Evolutionary conservation across 2,329 filamentous ascomycete species (phyloP), one percentile per base, ranked within the genome.

Genomic region (Ophiostoma montium): DNA sequence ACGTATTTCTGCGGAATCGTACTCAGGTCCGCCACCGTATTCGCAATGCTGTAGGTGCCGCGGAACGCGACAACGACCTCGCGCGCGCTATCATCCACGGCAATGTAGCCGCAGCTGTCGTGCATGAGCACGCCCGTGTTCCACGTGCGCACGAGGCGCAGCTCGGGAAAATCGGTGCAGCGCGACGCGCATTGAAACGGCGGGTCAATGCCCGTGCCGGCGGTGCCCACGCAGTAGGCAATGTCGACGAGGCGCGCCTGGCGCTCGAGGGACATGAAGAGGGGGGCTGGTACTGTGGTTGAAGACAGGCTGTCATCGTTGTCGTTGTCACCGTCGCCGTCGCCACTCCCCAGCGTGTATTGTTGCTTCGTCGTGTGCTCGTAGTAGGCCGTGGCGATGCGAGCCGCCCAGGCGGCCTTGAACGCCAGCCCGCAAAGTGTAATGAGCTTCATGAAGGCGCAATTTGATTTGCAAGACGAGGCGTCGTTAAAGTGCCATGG

Each of bases 41-140:
- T 95, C 48, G 87, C 76, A 58, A 98, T 75, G 56, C 88, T 95
- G 65, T 96, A 95, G 13, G 92, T 96, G 21, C 92, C 92, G 43
- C 92, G 80, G 60, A 96, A 96, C 9, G 88, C 89, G 35, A 96
- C 76, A 42, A 96, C 71, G 50, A 98, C 84, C 52, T 23, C 52
- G 52, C 33, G 58, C 45, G 53, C 15, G 18, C 63, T 64, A 60
- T 94, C 84, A 54, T 92, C 89, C n/a, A 96, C 69, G 0, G 86
- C 89, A 50, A 96, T 80, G 65, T 94, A 98, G 53, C 92, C 92
- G 64, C 88, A 95, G 57, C 86, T 94, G 64, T 96, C 92, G 53
- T 82, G 84, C 59, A 95, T 72, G 30, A 95, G 70, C 11, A 82
- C 73, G 0, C 92, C 92, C 0, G 92, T 95, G 60, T 94, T 89